Percentiles rank a stretch among this genome's conserved stretches.
Conservation (phyloP, 2,329 filamentous ascomycete genomes). For the Aspergillus sp. region DNA sequence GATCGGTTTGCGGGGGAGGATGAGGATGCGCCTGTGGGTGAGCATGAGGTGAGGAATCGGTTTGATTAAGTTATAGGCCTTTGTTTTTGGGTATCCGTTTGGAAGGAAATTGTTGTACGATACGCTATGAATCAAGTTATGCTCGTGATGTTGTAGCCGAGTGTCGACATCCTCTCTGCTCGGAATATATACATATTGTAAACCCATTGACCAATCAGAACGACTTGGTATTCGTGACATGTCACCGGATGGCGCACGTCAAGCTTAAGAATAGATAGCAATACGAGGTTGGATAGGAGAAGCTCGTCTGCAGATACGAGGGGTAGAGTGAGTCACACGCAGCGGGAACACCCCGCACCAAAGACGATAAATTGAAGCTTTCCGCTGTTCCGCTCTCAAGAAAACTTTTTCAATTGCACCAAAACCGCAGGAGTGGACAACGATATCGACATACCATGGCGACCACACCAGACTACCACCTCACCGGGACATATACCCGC, state of each 20-base stretch:
- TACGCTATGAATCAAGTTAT: neutral
- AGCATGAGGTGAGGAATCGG: conserved; percentile 32
- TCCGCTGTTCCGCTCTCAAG: too few species aligned
- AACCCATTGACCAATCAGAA: neutral
- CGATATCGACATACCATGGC: neutral
- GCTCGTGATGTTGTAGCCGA: neutral
- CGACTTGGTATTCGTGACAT: too few species aligned
- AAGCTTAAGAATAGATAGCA: neutral
- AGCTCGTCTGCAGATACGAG: neutral
- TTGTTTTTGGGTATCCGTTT: neutral
- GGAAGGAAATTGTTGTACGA: neutral
- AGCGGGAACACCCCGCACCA: neutral
- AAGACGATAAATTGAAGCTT: too few species aligned
- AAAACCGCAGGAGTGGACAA: too few species aligned
- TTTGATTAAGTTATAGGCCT: neutral
- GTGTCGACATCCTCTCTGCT: too few species aligned
- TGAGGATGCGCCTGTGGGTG: conserved; percentile 36
- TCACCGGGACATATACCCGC: conserved; percentile 37
- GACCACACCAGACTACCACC: conserved; percentile 29
- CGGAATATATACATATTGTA: neutral
- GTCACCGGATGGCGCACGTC: too few species aligned
- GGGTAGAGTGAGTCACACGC: neutral
- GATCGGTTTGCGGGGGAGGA: conserved; percentile 46
- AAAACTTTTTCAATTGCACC: too few species aligned
- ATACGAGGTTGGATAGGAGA: neutral